Evolutionary conservation across 2,329 filamentous ascomycete species (phyloP).

Genomic region (Ophiocordyceps camponoti-floridani): DNA sequence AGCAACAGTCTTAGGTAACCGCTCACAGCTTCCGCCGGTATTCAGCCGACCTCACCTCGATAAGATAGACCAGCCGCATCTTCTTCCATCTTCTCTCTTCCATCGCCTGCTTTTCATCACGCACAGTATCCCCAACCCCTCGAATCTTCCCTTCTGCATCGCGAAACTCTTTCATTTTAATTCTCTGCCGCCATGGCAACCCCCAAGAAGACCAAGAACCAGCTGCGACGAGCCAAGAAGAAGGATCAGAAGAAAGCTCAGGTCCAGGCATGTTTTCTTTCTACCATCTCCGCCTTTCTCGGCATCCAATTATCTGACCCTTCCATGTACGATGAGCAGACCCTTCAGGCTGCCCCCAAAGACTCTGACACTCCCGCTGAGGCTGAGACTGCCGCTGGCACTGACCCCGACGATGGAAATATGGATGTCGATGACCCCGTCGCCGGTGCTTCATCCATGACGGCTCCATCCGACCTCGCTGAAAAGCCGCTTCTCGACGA

Average conservation of each 20-base stretch:
- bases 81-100: slow-evolving; percentile 15
- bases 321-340: background rate
- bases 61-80: background rate
- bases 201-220: slow-evolving; percentile 79
- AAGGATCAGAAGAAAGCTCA: slow-evolving; percentile 69
- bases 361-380: background rate
- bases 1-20: too few species aligned
- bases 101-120: slow-evolving; percentile 9
- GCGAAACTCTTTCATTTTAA: background rate
- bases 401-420: background rate
- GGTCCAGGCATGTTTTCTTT: slow-evolving; percentile 25
- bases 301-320: background rate
- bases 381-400: background rate
- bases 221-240: slow-evolving; percentile 82
- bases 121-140: too few species aligned
- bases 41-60: background rate
- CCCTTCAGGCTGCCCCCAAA: background rate
- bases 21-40: too few species aligned
- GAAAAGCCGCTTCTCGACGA: slow-evolving; percentile 27
- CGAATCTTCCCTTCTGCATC: background rate
- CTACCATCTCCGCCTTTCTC: background rate
- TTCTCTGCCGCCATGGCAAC: slow-evolving; percentile 32
- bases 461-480: slow-evolving; percentile 11
- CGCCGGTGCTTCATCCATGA: too few species aligned
- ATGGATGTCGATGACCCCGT: background rate